phyloP scores from a whole-genome alignment of 1,284 basidiomycete genomes.

The Sanguinoderma infundibulare region DNA sequence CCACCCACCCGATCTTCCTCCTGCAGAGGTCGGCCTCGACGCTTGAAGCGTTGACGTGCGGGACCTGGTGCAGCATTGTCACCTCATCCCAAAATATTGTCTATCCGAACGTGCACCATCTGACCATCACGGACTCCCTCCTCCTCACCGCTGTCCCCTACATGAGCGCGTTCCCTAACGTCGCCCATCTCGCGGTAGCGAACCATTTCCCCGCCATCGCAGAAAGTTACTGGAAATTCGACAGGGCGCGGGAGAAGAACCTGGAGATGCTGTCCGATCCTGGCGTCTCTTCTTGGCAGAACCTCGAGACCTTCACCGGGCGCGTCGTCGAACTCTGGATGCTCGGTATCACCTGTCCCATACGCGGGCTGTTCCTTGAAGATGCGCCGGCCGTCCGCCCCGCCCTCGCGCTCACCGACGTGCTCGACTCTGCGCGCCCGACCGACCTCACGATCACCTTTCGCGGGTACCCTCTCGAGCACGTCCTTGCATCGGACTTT shows the following conservation, averaged over 20 bases:
- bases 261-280: not conserved
- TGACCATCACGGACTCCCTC: not conserved
- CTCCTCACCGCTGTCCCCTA: not conserved
- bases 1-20: not conserved
- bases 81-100: not conserved
- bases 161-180: not conserved
- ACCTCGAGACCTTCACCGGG: not conserved
- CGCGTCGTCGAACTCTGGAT: not conserved
- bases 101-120: not conserved
- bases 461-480: not conserved
- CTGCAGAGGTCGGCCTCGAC: not conserved
- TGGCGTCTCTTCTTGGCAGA: not conserved
- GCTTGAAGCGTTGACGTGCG: not conserved
- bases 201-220: not conserved
- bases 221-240: too few relatives aligned
- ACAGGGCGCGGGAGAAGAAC: not conserved
- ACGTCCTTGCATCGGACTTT: not conserved
- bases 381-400: not conserved
- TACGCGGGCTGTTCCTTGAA: not conserved
- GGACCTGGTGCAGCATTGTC: not conserved
- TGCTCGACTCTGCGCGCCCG: not conserved
- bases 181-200: not conserved
- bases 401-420: not conserved
- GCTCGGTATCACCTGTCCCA: not conserved
- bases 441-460: not conserved